phyloP scores from a whole-genome alignment of 257 asterid species.

The Lithospermum erythrorhizon region DNA sequence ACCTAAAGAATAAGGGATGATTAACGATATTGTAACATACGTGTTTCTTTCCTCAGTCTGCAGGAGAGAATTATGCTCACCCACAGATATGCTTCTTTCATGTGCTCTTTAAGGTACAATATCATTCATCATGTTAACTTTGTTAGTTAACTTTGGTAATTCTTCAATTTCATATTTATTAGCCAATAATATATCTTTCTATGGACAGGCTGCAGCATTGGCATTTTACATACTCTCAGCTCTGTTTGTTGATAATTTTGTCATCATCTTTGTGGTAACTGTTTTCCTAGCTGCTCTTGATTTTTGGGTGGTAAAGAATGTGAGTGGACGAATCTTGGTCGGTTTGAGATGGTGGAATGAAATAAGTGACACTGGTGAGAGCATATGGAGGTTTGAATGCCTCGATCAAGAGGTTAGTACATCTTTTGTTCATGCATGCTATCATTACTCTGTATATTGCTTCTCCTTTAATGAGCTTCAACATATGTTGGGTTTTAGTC shows the following conservation, averaged over 20 bases:
- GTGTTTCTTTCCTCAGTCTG: constrained; percentile 35
- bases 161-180: neutral
- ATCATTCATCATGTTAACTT: neutral
- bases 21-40: no score
- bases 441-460: neutral
- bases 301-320: constrained; percentile 97
- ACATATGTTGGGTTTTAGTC: constrained; percentile 34
- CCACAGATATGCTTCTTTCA: constrained; percentile 90
- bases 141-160: no score
- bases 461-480: neutral
- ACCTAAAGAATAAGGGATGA: neutral
- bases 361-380: constrained; percentile 76
- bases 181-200: constrained; percentile 9
- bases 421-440: neutral
- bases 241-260: constrained; percentile 71
- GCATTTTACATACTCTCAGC: constrained; percentile 93
- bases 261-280: constrained; percentile 84
- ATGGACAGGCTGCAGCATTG: constrained; percentile 75
- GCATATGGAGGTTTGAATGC: constrained; percentile 93
- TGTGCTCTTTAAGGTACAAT: constrained; percentile 74
- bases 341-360: constrained; percentile 99
- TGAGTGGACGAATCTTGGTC: constrained; percentile 91
- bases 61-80: constrained; percentile 84
- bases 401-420: constrained; percentile 58
- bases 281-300: constrained; percentile 91